Evolutionary conservation across 176 grass and related monocot genomes (phyloP), one percentile per base, ranked within the genome.

Genomic region (Urochloa ruziziensis): DNA sequence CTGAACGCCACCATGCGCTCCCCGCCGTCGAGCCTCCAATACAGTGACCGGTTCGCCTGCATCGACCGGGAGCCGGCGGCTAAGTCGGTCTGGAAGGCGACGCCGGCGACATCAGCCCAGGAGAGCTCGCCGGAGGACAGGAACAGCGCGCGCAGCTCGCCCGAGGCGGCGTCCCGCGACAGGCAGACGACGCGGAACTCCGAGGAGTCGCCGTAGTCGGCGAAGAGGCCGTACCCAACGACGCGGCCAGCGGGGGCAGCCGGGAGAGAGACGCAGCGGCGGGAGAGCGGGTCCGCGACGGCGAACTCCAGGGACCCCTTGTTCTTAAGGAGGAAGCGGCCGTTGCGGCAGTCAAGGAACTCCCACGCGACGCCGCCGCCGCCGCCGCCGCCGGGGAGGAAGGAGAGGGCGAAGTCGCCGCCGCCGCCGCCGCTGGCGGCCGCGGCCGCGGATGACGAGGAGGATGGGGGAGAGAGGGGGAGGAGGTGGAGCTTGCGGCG

Each of bases 211-310:
- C 76, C 82, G 51, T 85, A 37, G 49, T 89, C 82, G 76, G 82
- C 9, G 82, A 89, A 70, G 68, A 89, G 87, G 51, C 61, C 76
- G 51, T 74, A 89, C 49, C 82, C 87, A 42, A 89, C 49, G 68
- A 59, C 68, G 39, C 48, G 29, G 28, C 23, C 39, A 30, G 39
- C 52, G 18, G 30, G 60, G 14, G 62, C 12, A 37, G 81, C 28
- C 0, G 75, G 68, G 17, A 89, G 75, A 9, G 61, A 14, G 39
- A 74, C 32, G 75, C 24, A 75, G 48, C 60, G 16, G 23, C 32
- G 49, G 67, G 81, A 54, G 9, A 84, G 1, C 3, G 87, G 87
- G 32, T 89, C 87, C 30, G 82, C 82, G 75, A 89, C 61, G 60
- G 68, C 68, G 81, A 84, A 68, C 7, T 84, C 68, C 1, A 8